phyloP scores from a whole-genome alignment of 2,329 filamentous ascomycete genomes.

The Epichloe brachyelytri region DNA sequence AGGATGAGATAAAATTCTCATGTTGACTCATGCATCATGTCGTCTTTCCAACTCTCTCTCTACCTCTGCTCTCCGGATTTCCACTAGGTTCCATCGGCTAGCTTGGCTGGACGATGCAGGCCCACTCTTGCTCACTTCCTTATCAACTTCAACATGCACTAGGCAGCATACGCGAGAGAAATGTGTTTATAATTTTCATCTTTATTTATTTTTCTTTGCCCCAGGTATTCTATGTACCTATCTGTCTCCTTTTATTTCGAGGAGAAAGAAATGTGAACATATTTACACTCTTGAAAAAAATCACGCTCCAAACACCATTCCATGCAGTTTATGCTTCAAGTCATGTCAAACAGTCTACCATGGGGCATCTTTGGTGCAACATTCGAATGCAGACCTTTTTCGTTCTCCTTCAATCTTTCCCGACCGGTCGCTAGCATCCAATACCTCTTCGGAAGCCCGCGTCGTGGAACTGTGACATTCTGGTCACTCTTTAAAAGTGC shows the following conservation, averaged over 20 bases:
- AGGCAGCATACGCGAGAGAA: not conserved
- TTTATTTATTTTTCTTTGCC: not conserved
- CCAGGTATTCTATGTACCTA: conserved; percentile 8
- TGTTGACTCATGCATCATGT: not conserved
- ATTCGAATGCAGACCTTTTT: not conserved
- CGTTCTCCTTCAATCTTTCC: not conserved
- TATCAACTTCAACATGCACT: not conserved
- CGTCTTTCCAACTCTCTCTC: not conserved
- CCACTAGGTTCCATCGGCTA: not conserved
- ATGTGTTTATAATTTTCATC: not conserved
- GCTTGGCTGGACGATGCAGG: not conserved
- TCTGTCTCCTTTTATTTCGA: conserved; percentile 9
- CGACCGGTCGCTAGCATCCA: not conserved
- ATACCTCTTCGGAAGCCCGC: conserved; percentile 1
- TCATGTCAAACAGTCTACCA: not conserved
- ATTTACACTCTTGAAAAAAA: conserved; percentile 10
- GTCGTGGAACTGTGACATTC: conserved; percentile 9
- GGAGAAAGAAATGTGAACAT: conserved; percentile 7
- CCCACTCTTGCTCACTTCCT: not conserved
- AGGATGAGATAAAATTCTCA: no score
- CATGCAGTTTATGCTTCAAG: conserved; percentile 1
- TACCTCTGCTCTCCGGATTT: not conserved
- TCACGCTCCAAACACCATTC: conserved; percentile 1
- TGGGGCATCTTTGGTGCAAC: not conserved
- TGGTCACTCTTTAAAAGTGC: conserved; percentile 7